Evolutionary conservation across 2,329 filamentous ascomycete genomes (phyloP).

Genomic region (Nemania sp.): DNA sequence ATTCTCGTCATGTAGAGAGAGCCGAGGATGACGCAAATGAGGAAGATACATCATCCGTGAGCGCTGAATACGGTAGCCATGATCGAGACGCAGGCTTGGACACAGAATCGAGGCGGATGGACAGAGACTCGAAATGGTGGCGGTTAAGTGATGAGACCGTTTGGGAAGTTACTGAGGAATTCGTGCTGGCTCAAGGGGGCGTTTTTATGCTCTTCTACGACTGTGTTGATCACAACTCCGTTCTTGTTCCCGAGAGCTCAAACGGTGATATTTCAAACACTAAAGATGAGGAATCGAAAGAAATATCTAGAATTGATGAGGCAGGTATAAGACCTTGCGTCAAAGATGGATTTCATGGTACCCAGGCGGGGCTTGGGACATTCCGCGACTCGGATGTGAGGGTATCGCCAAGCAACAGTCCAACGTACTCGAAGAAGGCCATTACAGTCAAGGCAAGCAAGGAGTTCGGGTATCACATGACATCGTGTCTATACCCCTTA

Average conservation of each 20-base stretch:
- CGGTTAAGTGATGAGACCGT: conserved; percentile 89
- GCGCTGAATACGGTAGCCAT: conserved; percentile 26
- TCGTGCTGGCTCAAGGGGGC: conserved; percentile 74
- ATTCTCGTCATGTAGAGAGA: conserved; percentile 46
- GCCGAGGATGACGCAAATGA: conserved; percentile 5
- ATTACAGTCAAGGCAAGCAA: neutral
- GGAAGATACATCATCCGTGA: neutral
- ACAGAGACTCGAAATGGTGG: conserved; percentile 71
- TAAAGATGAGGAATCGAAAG: neutral
- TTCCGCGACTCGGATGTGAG: neutral
- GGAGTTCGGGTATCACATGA: conserved; percentile 34
- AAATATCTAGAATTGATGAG: neutral
- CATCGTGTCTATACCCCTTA: conserved; percentile 47
- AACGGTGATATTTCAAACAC: neutral
- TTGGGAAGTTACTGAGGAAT: conserved; percentile 69
- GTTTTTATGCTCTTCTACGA: conserved; percentile 99
- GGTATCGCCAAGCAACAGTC: neutral
- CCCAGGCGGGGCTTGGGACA: neutral
- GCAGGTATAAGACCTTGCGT: neutral
- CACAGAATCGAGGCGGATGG: conserved; percentile 26
- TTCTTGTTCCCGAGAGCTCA: conserved; percentile 40
- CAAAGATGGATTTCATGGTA: neutral
- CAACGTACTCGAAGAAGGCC: neutral
- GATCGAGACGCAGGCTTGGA: conserved; percentile 24
- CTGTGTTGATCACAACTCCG: conserved; percentile 58